Conservation (phyloP, 768 basidiomycete species). For the Rhodosporidiobolus odoratus region DNA sequence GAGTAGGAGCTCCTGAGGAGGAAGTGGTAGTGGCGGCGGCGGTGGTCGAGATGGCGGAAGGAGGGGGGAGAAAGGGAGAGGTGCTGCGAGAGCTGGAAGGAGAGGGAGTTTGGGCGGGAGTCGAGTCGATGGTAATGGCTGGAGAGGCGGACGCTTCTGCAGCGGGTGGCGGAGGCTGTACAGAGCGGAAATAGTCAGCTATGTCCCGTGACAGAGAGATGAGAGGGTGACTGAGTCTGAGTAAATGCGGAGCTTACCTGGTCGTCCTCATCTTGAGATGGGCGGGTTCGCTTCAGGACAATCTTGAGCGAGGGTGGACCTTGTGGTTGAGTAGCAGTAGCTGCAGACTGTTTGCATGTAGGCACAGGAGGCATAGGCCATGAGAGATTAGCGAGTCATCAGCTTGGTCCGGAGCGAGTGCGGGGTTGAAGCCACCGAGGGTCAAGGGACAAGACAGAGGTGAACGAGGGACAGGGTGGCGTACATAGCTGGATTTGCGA, state of each 20-base stretch:
- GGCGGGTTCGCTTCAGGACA: neutral
- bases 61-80: neutral
- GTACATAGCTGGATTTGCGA: too few relatives aligned
- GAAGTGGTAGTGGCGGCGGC: neutral
- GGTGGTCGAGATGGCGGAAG: neutral
- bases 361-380: too few relatives aligned
- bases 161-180: neutral
- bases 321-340: too few relatives aligned
- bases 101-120: neutral
- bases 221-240: neutral
- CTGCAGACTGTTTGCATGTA: too few relatives aligned
- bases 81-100: neutral
- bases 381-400: too few relatives aligned
- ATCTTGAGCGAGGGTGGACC: slow-evolving; percentile 1
- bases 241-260: neutral
- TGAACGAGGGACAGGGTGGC: too few relatives aligned
- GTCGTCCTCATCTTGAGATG: neutral
- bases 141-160: neutral
- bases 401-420: too few relatives aligned
- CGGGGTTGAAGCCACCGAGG: too few relatives aligned
- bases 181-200: too few relatives aligned
- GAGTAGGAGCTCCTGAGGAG: neutral
- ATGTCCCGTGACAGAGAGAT: neutral
- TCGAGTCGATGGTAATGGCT: slow-evolving; percentile 6
- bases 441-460: too few relatives aligned